Evolutionary conservation across 805 yeast species (phyloP).

Genomic region (Jamesozyma lodderae): DNA sequence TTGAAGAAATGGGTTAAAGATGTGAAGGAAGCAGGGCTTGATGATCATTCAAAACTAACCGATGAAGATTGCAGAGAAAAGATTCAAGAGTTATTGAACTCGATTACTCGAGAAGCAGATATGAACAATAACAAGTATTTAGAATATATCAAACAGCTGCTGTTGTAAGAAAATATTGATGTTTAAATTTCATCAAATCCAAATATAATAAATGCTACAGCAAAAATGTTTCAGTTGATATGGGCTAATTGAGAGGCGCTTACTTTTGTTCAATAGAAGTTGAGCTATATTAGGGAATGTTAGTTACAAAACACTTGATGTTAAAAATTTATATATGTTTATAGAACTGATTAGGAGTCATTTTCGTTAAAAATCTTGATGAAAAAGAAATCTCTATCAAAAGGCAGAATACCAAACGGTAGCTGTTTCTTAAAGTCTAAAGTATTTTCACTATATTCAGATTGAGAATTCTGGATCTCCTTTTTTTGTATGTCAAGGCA

Average conservation of each 20-base stretch:
- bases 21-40: constrained; percentile 29
- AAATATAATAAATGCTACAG: too few relatives aligned
- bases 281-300: too few relatives aligned
- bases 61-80: constrained; percentile 30
- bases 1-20: constrained; percentile 46
- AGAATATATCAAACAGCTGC: constrained; percentile 14
- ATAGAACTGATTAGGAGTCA: neutral
- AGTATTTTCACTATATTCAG: neutral
- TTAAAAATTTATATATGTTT: neutral
- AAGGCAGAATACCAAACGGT: constrained; percentile 46
- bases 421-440: constrained; percentile 33
- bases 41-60: constrained; percentile 19
- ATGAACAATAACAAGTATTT: constrained; percentile 12
- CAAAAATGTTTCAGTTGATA: too few relatives aligned
- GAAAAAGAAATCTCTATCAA: constrained; percentile 43
- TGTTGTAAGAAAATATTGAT: too few relatives aligned
- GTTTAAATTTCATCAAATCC: too few relatives aligned
- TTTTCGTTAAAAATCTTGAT: constrained; percentile 9
- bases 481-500: neutral
- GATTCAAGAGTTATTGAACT: constrained; percentile 17
- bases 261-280: too few relatives aligned
- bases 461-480: neutral
- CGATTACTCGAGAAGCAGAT: constrained; percentile 11
- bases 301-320: neutral
- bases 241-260: too few relatives aligned